phyloP scores from a whole-genome alignment of 805 yeast genomes.

The Cyberlindnera misumaiensis region DNA sequence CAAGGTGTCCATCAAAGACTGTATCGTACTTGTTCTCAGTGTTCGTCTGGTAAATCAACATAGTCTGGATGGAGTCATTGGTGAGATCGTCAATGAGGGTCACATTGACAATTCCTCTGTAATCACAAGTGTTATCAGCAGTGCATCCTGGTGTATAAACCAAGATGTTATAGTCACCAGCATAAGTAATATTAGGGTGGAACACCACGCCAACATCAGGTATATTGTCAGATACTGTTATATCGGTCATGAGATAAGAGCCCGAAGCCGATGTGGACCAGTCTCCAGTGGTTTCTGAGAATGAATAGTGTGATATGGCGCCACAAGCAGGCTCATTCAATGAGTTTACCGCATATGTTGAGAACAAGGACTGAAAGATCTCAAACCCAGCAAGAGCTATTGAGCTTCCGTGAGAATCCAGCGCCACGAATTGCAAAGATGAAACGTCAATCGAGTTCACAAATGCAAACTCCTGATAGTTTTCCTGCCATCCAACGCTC shows the following conservation, averaged over 20 bases:
- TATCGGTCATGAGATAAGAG: conserved; percentile 28
- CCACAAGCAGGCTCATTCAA: conserved; percentile 64
- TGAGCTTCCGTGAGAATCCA: conserved; percentile 60
- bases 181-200: conserved; percentile 59
- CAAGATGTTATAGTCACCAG: conserved; percentile 69
- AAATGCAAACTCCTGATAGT: conserved; percentile 79
- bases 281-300: conserved; percentile 23
- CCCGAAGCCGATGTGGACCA: conserved; percentile 27
- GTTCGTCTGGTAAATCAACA: conserved; percentile 72
- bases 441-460: conserved; percentile 58
- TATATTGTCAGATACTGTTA: conserved; percentile 27
- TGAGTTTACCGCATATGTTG: conserved; percentile 68
- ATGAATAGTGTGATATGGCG: conserved; percentile 15
- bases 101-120: conserved; percentile 75
- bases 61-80: conserved; percentile 32
- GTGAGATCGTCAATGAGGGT: conserved; percentile 43
- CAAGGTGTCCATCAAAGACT: conserved; percentile 63
- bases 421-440: conserved; percentile 54
- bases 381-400: conserved; percentile 72
- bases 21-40: conserved; percentile 73
- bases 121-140: conserved; percentile 55
- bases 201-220: conserved; percentile 40
- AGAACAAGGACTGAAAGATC: conserved; percentile 47
- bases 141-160: conserved; percentile 86
- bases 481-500: conserved; percentile 29